These are phyloP conservation scores for Ilyonectria mors-panacis DNA, from an alignment of 2,329 filamentous ascomycete genomes.

Conservation along the genomic window DNA sequence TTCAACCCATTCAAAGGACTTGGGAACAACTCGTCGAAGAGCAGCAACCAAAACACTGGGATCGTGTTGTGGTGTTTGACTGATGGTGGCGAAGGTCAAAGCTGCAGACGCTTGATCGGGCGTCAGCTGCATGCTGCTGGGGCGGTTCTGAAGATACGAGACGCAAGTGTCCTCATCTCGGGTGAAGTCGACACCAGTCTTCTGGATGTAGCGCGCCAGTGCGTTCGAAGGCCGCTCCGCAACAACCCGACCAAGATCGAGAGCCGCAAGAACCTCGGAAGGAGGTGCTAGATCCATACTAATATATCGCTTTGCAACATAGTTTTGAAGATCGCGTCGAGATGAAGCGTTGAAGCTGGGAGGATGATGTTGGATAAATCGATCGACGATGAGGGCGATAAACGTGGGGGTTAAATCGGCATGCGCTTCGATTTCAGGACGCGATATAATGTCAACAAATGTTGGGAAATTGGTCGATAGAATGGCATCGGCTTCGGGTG, in stretches of 20 bases:
- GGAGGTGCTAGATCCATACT: slow-evolving; percentile 76
- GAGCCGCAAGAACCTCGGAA: slow-evolving; percentile 77
- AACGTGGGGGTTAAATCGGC: slow-evolving; percentile 78
- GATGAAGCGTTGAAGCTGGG: slow-evolving; percentile 86
- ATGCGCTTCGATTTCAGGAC: slow-evolving; percentile 73
- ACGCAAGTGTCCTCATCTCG: slow-evolving; percentile 78
- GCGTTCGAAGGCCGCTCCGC: slow-evolving; percentile 70
- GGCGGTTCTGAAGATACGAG: slow-evolving; percentile 67
- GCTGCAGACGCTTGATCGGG: slow-evolving; percentile 88
- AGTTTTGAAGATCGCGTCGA: slow-evolving; percentile 78
- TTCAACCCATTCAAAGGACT: slow-evolving; percentile 78
- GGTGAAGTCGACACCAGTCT: slow-evolving; percentile 81
- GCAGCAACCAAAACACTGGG: slow-evolving; percentile 72
- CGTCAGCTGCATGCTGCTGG: slow-evolving; percentile 73
- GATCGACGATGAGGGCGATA: slow-evolving; percentile 85
- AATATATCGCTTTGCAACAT: slow-evolving; percentile 78
- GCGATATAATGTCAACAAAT: slow-evolving; percentile 83
- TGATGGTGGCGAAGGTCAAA: slow-evolving; percentile 77
- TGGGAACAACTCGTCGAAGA: slow-evolving; percentile 72
- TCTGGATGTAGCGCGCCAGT: slow-evolving; percentile 79
- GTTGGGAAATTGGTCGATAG: slow-evolving; percentile 83
- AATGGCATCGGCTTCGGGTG: slow-evolving; percentile 83
- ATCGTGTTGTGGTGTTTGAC: slow-evolving; percentile 68
- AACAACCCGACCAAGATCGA: slow-evolving; percentile 78
- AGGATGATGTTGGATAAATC: slow-evolving; percentile 88